Evolutionary conservation across 2,329 filamentous ascomycete genomes (phyloP).

Genomic region (Paraconiothyrium sp.): DNA sequence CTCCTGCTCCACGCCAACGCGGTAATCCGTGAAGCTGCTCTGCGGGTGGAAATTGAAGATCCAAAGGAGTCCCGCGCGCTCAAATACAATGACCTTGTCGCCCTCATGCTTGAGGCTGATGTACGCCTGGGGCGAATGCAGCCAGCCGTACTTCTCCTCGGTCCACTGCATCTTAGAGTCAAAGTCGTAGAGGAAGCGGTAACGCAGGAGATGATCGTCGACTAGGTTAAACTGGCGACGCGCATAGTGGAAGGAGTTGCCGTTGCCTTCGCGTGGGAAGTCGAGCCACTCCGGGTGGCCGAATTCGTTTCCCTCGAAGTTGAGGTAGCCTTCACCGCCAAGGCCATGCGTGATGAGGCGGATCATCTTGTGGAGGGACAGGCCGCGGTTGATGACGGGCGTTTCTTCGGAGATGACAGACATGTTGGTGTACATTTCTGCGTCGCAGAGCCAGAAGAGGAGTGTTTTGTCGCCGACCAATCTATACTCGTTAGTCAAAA

Average conservation of each 20-base stretch:
- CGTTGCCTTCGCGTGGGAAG: conserved; percentile 92
- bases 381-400: conserved; percentile 85
- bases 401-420: conserved; percentile 85
- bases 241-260: conserved; percentile 94
- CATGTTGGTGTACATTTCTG: conserved; percentile 98
- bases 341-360: conserved; percentile 89
- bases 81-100: conserved; percentile 96
- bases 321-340: conserved; percentile 95
- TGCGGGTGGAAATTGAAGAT: conserved; percentile 95
- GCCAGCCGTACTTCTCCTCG: conserved; percentile 91
- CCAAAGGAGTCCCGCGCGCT: conserved; percentile 88
- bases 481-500: conserved; percentile 58
- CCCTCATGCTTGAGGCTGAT: conserved; percentile 91
- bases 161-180: conserved; percentile 89
- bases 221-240: conserved; percentile 92
- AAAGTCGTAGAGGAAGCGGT: conserved; percentile 92
- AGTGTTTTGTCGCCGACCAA: conserved; percentile 96
- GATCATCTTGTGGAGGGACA: conserved; percentile 97
- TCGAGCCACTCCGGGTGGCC: conserved; percentile 99
- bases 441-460: conserved; percentile 98
- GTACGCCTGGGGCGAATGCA: conserved; percentile 85
- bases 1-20: conserved; percentile 83
- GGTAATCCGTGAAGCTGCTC: conserved; percentile 88
- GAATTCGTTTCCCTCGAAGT: conserved; percentile 99
- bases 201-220: conserved; percentile 85